Base-by-base conservation (phyloP, 2,329 filamentous ascomycete genomes). In the Alternaria postmessia region DNA sequence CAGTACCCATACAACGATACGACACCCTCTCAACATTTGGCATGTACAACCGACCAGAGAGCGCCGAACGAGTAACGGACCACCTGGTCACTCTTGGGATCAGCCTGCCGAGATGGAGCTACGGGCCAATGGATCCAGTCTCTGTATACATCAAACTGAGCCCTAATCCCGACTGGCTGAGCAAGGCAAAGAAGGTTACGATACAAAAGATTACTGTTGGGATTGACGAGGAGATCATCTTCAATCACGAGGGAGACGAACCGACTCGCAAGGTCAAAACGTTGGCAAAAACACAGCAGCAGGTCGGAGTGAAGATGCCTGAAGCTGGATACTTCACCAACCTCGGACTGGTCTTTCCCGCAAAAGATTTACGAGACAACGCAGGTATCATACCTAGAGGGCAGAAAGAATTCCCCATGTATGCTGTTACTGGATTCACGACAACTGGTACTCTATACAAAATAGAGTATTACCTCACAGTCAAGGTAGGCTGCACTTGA, bases 171-270 rank as follows among this genome's bases (percentile, higher is more conserved):
- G 93, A 97, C 77, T 97, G 92, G 92, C 83, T 95, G 78, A 88
- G 82, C 75, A 98, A 97, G 79, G 94, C 94, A 48, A 92, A 90
- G 76, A 92, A 92, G 75, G 94, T 98, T 54, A 94, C 92, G 43
- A 96, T 99, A 73, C 90, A 94, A 74, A 95, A 95, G 74, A 95
- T 99, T 68, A 97, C 93, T 1, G 89, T 98, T 42, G 88, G 89
- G 12, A 96, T 99, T 69, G 95, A 98, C 75, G 95, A 99, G 79
- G 94, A 98, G 76, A 96, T 98, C 60, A 96, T 95, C n/a, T 99
- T 92, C 81, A 98, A 99, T 68, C 95, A 95, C 30, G 94, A 98
- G 79, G 95, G 95, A 49, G 95, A 98, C 74, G 95, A 98, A 76
- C 93, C 94, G 28, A 91, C 91, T 32, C 92, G 92, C 67, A 97